These are phyloP conservation scores for Candida andamanensis DNA, from an alignment of 805 yeast genomes.

Conservation along the genomic window DNA sequence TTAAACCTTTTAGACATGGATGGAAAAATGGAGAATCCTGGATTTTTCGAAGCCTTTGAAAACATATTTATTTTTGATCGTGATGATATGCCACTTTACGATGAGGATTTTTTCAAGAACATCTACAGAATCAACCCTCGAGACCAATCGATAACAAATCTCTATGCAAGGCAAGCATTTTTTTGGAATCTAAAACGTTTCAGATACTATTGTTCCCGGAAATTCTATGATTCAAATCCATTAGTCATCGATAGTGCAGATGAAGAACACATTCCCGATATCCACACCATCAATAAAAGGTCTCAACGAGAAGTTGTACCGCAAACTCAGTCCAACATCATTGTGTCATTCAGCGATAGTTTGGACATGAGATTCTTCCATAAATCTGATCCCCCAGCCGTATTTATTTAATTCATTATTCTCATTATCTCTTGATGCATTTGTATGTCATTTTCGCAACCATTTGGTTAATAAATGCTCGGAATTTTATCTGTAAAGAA, in stretches of 20 bases:
- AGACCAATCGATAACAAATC: not conserved
- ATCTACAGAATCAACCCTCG: conserved; percentile 3
- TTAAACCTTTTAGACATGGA: not conserved
- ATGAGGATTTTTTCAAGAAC: conserved; percentile 12
- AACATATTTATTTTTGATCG: conserved; percentile 17
- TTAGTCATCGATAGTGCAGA: too few relatives aligned
- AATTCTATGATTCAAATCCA: not conserved
- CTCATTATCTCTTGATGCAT: too few relatives aligned
- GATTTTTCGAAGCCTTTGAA: conserved; percentile 13
- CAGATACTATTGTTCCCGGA: conserved; percentile 1
- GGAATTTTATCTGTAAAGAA: not conserved
- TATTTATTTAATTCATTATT: too few relatives aligned
- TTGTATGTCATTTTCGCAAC: not conserved
- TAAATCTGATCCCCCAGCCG: conserved; percentile 2
- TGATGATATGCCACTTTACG: conserved; percentile 14
- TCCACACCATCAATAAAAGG: not conserved
- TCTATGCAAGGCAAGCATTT: conserved; percentile 7
- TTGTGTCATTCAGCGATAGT: conserved; percentile 1
- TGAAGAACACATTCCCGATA: not conserved
- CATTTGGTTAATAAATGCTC: conserved; percentile 5
- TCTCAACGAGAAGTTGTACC: not conserved
- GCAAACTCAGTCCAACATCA: not conserved
- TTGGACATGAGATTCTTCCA: not conserved
- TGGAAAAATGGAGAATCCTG: conserved; percentile 10
- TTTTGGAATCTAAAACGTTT: conserved; percentile 20